Percentiles rank a stretch among this genome's conserved stretches.
phyloP scores from a whole-genome alignment of 495 filamentous ascomycete species.

The Saxispiralis lemnorum region DNA sequence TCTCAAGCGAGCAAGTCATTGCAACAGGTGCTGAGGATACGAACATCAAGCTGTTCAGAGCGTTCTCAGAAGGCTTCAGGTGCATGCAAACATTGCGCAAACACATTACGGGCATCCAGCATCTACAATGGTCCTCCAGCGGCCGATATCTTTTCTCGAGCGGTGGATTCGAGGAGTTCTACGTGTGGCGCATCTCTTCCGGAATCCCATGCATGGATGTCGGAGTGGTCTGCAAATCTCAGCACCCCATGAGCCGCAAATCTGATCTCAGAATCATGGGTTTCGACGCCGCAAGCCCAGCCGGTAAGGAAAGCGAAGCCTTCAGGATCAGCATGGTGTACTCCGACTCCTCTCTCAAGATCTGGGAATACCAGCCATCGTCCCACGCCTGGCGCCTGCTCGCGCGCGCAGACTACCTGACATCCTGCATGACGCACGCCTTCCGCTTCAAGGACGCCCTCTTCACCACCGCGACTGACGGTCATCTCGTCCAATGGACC shows the following conservation, averaged over 20 bases:
- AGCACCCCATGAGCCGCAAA: conserved; percentile 37
- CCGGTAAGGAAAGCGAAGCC: conserved; percentile 19
- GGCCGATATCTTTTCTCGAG: conserved; percentile 62
- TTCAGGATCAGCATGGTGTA: conserved; percentile 46
- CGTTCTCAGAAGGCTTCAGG: conserved; percentile 23
- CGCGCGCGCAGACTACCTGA: conserved; percentile 46
- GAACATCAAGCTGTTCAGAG: conserved; percentile 50
- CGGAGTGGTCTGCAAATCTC: conserved; percentile 44
- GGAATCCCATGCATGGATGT: conserved; percentile 35
- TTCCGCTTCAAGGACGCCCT: conserved; percentile 22
- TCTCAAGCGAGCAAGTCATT: conserved; percentile 32
- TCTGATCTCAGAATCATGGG: conserved; percentile 64
- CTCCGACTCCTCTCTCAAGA: conserved; percentile 49
- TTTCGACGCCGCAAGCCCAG: conserved; percentile 32
- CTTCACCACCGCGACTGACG: conserved; percentile 46
- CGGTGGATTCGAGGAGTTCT: conserved; percentile 75
- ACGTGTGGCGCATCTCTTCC: conserved; percentile 51
- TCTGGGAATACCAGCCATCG: conserved; percentile 4
- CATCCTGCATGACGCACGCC: conserved; percentile 49
- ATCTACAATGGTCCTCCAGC: conserved; percentile 49
- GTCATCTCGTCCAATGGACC: conserved; percentile 37
- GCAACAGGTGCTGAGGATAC: conserved; percentile 90
- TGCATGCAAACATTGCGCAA: conserved; percentile 48
- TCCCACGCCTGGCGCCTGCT: conserved; percentile 35
- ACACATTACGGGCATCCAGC: conserved; percentile 71